A percentile compares a stretch with the other conserved stretches of the same genome.
These are phyloP conservation scores for Annulohypoxylon maeteangense DNA, from an alignment of 495 filamentous ascomycete species.

Conservation along the genomic window DNA sequence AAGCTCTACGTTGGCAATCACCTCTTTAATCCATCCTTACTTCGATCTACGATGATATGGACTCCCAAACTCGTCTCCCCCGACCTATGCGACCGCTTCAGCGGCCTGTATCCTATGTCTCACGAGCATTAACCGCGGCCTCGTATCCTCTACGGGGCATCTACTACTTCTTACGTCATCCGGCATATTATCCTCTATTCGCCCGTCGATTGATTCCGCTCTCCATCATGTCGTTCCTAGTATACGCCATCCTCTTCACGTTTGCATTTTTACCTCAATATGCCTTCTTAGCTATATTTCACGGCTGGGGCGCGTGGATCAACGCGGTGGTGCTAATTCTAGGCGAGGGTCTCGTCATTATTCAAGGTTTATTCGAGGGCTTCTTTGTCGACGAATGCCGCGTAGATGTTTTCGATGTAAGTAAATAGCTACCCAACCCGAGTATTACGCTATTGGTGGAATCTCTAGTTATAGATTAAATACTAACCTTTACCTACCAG, in stretches of 20 bases:
- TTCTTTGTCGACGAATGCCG: conserved; percentile 85
- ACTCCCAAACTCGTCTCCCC: conserved; percentile 32
- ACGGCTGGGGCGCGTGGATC: conserved; percentile 81
- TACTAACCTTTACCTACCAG: conserved; percentile 34
- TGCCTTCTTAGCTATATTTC: conserved; percentile 82
- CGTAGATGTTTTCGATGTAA: conserved; percentile 92
- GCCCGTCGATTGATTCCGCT: conserved; percentile 74
- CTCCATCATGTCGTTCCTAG: conserved; percentile 74
- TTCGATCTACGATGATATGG: conserved; percentile 35
- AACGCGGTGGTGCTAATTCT: conserved; percentile 82
- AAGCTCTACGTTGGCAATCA: not conserved
- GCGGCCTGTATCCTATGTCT: conserved; percentile 44
- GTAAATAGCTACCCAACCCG: conserved; percentile 31
- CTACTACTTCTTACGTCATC: conserved; percentile 77
- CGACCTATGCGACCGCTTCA: conserved; percentile 41
- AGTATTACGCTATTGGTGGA: not conserved
- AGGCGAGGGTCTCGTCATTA: conserved; percentile 81
- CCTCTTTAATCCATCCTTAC: not conserved
- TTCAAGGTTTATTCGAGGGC: conserved; percentile 79
- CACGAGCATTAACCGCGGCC: conserved; percentile 47
- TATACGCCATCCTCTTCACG: conserved; percentile 80
- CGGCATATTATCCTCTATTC: conserved; percentile 73
- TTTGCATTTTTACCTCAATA: conserved; percentile 91
- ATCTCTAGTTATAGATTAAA: not conserved
- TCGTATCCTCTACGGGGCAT: conserved; percentile 69